Evolutionary conservation across 2,329 filamentous ascomycete genomes (phyloP).

Genomic region (Knufia petricola): DNA sequence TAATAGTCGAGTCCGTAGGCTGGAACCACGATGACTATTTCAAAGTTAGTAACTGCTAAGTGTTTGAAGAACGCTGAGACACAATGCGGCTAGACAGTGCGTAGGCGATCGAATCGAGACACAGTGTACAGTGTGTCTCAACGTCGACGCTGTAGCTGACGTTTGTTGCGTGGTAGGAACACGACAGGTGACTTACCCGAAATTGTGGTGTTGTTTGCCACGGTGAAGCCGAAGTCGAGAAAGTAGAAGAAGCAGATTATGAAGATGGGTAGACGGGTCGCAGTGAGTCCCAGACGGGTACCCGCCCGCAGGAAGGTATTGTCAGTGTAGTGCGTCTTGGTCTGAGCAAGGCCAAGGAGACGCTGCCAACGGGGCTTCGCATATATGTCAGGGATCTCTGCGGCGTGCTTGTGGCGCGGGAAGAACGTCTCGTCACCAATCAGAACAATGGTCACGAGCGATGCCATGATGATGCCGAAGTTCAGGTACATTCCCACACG

Average conservation of each 20-base stretch:
- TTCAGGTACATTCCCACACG: constrained; percentile 26
- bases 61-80: too few species aligned
- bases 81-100: too few species aligned
- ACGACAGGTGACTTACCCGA: too few species aligned
- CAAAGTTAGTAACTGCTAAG: too few species aligned
- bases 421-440: constrained; percentile 26
- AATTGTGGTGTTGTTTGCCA: constrained; percentile 46
- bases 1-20: constrained; percentile 41
- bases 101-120: too few species aligned
- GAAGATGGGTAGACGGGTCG: constrained; percentile 28
- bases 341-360: constrained; percentile 25
- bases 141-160: too few species aligned
- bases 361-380: constrained; percentile 22
- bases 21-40: constrained; percentile 41
- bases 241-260: constrained; percentile 27
- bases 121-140: too few species aligned
- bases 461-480: constrained; percentile 22
- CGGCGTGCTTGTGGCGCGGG: constrained; percentile 21
- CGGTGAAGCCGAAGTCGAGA: constrained; percentile 21
- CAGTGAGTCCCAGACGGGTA: constrained; percentile 31
- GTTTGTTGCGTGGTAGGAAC: too few species aligned
- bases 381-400: constrained; percentile 14
- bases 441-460: constrained; percentile 21
- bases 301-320: constrained; percentile 36
- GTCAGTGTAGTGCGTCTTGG: constrained; percentile 24